phyloP scores from a whole-genome alignment of 2,329 filamentous ascomycete genomes.

The Sporothrix protearum region DNA sequence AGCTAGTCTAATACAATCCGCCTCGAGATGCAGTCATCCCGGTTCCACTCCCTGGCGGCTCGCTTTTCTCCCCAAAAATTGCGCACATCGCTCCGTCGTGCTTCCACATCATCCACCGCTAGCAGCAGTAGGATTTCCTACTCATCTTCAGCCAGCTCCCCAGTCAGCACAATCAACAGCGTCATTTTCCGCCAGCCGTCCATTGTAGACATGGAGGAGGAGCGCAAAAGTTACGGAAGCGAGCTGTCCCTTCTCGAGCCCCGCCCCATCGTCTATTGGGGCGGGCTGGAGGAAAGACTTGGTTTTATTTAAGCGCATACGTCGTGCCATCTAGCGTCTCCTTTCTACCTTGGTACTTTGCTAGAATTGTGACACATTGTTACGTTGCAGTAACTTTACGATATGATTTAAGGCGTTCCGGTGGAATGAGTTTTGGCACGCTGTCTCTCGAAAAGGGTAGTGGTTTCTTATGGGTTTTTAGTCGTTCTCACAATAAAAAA shows the following conservation, averaged over 20 bases:
- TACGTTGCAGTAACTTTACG: neutral
- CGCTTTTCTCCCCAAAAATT: slow-evolving; percentile 51
- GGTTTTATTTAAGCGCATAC: slow-evolving; percentile 33
- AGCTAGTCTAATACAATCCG: neutral
- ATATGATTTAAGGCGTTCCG: neutral
- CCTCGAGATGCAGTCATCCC: slow-evolving; percentile 46
- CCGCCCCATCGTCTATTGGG: slow-evolving; percentile 60
- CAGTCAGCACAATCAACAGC: slow-evolving; percentile 54
- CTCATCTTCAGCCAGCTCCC: slow-evolving; percentile 45
- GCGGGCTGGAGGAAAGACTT: slow-evolving; percentile 60
- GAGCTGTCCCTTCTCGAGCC: slow-evolving; percentile 59
- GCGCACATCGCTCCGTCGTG: slow-evolving; percentile 53
- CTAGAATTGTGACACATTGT: neutral
- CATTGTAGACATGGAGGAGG: slow-evolving; percentile 55
- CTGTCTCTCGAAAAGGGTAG: neutral
- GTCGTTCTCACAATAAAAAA: neutral
- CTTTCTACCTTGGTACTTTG: too few relatives aligned
- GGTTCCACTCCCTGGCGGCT: slow-evolving; percentile 49
- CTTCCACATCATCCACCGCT: slow-evolving; percentile 38
- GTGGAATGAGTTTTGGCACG: neutral
- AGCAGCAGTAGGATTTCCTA: slow-evolving; percentile 43
- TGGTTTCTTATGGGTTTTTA: neutral
- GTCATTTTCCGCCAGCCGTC: slow-evolving; percentile 57
- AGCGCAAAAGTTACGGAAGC: slow-evolving; percentile 50
- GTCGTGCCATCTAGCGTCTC: neutral